Evolutionary conservation across 768 basidiomycete species (phyloP).

Genomic region (Xerocomellus dryophilus): DNA sequence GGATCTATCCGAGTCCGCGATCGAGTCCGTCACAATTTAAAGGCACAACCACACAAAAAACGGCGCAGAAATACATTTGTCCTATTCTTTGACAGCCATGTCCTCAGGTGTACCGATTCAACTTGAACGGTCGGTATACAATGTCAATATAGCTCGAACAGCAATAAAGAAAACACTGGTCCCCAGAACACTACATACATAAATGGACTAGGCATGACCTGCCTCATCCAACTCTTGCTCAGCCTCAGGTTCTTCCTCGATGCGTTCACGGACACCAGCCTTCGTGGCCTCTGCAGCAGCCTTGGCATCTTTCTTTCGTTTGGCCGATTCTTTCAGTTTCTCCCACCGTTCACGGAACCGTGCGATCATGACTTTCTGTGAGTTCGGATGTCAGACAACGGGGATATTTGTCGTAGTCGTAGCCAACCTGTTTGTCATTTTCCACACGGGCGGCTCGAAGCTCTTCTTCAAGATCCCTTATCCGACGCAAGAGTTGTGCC

Average conservation of each 20-base stretch:
- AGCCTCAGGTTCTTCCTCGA: slow-evolving; percentile 61
- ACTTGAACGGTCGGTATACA: slow-evolving; percentile 13
- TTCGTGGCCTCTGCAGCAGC: slow-evolving; percentile 46
- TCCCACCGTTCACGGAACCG: slow-evolving; percentile 88
- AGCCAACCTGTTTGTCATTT: slow-evolving; percentile 77
- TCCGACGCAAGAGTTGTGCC: slow-evolving; percentile 42
- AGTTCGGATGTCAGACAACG: slow-evolving; percentile 13
- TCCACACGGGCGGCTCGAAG: slow-evolving; percentile 58
- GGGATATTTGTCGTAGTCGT: not conserved
- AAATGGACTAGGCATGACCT: not conserved
- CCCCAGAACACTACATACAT: not conserved
- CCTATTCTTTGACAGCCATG: not conserved
- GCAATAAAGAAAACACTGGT: slow-evolving; percentile 4
- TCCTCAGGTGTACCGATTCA: not conserved
- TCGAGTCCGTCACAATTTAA: not conserved
- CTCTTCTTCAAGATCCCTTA: slow-evolving; percentile 82
- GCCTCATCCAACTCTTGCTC: slow-evolving; percentile 56
- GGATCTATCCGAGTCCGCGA: not conserved
- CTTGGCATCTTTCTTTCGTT: slow-evolving; percentile 77
- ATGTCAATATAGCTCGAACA: slow-evolving; percentile 2
- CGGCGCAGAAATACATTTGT: not conserved
- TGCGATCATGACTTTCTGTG: slow-evolving; percentile 76
- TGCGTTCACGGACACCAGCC: slow-evolving; percentile 56
- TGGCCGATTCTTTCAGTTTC: slow-evolving; percentile 84
- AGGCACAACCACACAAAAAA: not conserved